These are phyloP conservation scores for Podaxis sp. DNA, from an alignment of 768 basidiomycete genomes.

Conservation along the genomic window DNA sequence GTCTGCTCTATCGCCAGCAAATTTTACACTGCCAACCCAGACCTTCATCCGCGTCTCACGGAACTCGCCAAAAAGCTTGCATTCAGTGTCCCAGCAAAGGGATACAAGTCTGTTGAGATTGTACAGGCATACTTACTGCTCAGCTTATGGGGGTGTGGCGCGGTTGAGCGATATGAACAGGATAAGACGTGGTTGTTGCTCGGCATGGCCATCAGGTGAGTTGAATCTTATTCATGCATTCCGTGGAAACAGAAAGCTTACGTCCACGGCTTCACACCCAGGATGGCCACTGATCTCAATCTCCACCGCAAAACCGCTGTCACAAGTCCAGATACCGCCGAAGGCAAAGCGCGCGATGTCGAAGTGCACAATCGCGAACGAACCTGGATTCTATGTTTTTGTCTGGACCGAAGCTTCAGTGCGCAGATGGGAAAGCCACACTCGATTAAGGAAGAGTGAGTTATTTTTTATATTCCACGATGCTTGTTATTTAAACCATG, in stretches of 20 bases:
- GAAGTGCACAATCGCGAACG: conserved; percentile 94
- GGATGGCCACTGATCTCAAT: conserved; percentile 96
- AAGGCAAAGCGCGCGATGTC: conserved; percentile 70
- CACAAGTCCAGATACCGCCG: conserved; percentile 63
- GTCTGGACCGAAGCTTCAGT: conserved; percentile 83
- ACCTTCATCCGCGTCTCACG: conserved; percentile 73
- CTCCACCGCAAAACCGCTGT: conserved; percentile 81
- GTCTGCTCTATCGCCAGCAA: conserved; percentile 95
- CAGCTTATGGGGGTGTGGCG: conserved; percentile 87
- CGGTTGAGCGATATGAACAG: conserved; percentile 94
- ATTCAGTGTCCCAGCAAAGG: conserved; percentile 78
- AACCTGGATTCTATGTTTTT: conserved; percentile 88
- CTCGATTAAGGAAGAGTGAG: conserved; percentile 90
- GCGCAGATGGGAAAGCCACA: conserved; percentile 98
- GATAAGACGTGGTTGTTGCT: conserved; percentile 91
- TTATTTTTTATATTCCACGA: conserved; percentile 15
- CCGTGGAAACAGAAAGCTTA: background rate
- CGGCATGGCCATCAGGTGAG: conserved; percentile 80
- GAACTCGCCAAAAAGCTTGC: conserved; percentile 86
- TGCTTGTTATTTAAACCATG: background rate
- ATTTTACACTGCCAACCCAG: conserved; percentile 79
- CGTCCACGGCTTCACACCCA: conserved; percentile 21
- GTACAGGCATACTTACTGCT: conserved; percentile 93
- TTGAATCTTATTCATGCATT: conserved; percentile 2
- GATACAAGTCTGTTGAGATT: conserved; percentile 92